Conservation (phyloP, 2,329 filamentous ascomycete species). For the Podosphaera aphanis region DNA sequence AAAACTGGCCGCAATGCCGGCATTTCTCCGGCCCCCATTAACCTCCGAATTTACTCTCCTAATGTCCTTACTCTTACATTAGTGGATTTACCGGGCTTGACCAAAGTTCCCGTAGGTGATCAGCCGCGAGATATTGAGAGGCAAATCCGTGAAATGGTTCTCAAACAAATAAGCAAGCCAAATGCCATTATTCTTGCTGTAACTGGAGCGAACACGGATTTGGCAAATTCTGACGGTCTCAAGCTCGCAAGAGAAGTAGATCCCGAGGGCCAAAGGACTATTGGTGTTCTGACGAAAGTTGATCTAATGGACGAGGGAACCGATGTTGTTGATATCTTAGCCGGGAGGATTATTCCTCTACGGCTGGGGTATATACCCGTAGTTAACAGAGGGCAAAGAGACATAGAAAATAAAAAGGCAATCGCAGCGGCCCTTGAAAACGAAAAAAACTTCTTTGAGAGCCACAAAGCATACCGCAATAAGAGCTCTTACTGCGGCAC, state of each 20-base stretch:
- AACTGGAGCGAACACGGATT: conserved; percentile 86
- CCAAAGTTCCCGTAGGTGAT: conserved; percentile 88
- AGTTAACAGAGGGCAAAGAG: conserved; percentile 89
- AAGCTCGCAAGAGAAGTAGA: conserved; percentile 94
- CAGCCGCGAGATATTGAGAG: conserved; percentile 90
- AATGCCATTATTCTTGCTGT: conserved; percentile 96
- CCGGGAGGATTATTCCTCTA: conserved; percentile 86
- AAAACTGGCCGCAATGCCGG: conserved; percentile 93
- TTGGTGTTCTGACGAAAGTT: conserved; percentile 95
- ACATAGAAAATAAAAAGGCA: conserved; percentile 94
- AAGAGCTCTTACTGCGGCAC: conserved; percentile 98
- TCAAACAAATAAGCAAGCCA: conserved; percentile 95
- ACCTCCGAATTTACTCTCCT: conserved; percentile 91
- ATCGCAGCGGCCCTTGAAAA: conserved; percentile 79
- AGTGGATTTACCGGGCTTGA: conserved; percentile 87
- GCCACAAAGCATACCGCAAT: conserved; percentile 94
- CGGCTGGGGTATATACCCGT: conserved; percentile 90
- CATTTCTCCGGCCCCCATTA: conserved; percentile 92
- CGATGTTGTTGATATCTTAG: conserved; percentile 94
- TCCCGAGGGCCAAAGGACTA: conserved; percentile 88
- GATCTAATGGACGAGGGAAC: conserved; percentile 98
- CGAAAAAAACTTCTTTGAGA: conserved; percentile 94
- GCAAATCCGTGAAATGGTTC: conserved; percentile 92
- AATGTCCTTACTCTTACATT: conserved; percentile 93
- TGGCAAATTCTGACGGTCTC: conserved; percentile 94